Base-by-base conservation (phyloP, 1,284 basidiomycete genomes). In the Apiotrichum siamense region DNA sequence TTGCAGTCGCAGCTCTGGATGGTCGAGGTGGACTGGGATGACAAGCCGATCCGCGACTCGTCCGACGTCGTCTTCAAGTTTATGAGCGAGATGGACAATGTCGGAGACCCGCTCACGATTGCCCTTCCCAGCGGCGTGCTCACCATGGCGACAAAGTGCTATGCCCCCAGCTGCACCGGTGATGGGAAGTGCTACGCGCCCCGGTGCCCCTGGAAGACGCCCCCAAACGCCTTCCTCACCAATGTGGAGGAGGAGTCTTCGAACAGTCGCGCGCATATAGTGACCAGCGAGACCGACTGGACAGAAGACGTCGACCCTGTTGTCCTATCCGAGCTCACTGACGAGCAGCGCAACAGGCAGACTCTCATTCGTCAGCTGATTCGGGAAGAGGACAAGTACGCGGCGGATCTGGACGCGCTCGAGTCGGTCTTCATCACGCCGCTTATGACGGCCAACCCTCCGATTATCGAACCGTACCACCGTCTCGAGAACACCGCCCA, bases 61-160 rank as follows among this genome's bases (percentile, higher is more conserved):
- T 86, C 92, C 3, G 92, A 96, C 62, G 90, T 96, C 62, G 91
- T 97, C 7, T 97, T 91, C 74, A 91, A 89, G 81, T 97, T 98
- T 76, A 78, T 92, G 72, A 90, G 91, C 57, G 92, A 96, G 62
- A 81, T 84, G 56, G 70, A 74, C 35, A 85, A 85, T 50, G 83
- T 84, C 48, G 90, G 92, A 64, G 46, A 44, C 18, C 41, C 27
- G 20, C 24, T 41, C 7, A 33, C 43, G 17, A 44, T 50, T 10
- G 27, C 47, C 3, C 74, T 96, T 6, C 92, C 92, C 0, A 90
- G 86, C 0, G 73, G 73, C 5, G 55, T 75, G 11, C 65, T 71
- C 60, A 71, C 72, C 7, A 73, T 74, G 69, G 73, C 70, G 47
- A 89, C 89, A 9, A 83, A 81, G 65, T 94, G 90, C 70, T 94